A percentile compares a stretch with the other conserved stretches of the same genome.
These are phyloP conservation scores for Grosmannia clavigera DNA, from an alignment of 2,329 filamentous ascomycete genomes.

Conservation along the genomic window DNA sequence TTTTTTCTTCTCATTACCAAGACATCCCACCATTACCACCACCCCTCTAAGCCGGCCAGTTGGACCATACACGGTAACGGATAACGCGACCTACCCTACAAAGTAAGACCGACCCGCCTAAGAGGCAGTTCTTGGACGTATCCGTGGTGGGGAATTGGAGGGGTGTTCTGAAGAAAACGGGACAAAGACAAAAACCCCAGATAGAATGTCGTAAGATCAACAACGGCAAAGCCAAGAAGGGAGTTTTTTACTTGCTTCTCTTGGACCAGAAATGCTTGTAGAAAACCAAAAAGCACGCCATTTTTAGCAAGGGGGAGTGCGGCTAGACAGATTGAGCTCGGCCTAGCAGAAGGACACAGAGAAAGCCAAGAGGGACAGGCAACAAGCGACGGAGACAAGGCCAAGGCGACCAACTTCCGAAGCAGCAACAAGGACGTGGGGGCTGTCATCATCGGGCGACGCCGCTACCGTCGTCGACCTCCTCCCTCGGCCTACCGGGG, in stretches of 20 bases:
- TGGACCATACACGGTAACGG: not conserved
- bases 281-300: no score
- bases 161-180: not conserved
- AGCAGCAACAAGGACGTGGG: not conserved
- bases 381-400: not conserved
- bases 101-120: not conserved
- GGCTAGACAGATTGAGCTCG: no score
- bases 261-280: no score
- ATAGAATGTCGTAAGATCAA: not conserved
- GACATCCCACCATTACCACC: not conserved
- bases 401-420: no score
- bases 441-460: constrained; percentile 1
- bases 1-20: not conserved
- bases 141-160: not conserved
- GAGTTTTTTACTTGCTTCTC: not conserved
- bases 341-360: no score
- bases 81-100: not conserved
- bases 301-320: no score
- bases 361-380: no score
- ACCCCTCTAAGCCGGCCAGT: not conserved
- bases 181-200: not conserved
- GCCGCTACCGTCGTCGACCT: not conserved
- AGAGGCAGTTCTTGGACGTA: not conserved
- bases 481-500: not conserved
- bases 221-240: not conserved